Percentiles rank a stretch among this genome's conserved stretches.
Evolutionary conservation across 768 basidiomycete genomes (phyloP).

Genomic region (Tylopilus balloui): DNA sequence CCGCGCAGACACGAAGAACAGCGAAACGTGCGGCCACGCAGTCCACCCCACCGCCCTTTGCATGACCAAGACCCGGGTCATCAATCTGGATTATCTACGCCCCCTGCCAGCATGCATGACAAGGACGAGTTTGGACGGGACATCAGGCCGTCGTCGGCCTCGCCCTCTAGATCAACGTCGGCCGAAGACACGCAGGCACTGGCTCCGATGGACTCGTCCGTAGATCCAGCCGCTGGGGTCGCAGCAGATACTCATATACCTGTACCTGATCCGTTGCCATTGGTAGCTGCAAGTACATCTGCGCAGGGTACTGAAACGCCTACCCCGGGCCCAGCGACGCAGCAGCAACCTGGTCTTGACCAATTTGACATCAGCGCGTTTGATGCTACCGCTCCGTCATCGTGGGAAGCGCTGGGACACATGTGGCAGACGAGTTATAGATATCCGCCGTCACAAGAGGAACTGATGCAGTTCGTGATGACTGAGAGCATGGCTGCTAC

Average conservation of each 20-base stretch:
- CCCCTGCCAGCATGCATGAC: constrained; percentile 34
- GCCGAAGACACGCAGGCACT: constrained; percentile 24
- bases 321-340: constrained; percentile 36
- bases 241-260: constrained; percentile 46
- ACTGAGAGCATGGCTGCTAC: constrained; percentile 25
- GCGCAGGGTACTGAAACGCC: constrained; percentile 37
- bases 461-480: constrained; percentile 74
- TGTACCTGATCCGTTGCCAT: constrained; percentile 35
- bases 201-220: constrained; percentile 34
- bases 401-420: constrained; percentile 79
- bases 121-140: constrained; percentile 89
- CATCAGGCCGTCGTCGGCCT: constrained; percentile 52
- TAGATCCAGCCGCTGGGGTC: constrained; percentile 42
- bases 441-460: constrained; percentile 63
- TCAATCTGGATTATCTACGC: too few relatives aligned
- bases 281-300: constrained; percentile 58
- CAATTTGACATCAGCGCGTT: constrained; percentile 68
- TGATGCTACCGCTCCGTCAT: constrained; percentile 65
- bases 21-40: constrained; percentile 52
- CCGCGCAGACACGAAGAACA: constrained; percentile 55
- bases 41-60: constrained; percentile 51
- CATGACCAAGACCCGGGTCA: constrained; percentile 27
- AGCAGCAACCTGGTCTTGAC: constrained; percentile 50
- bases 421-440: constrained; percentile 73
- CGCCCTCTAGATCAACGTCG: constrained; percentile 29